These are phyloP conservation scores for Diversispora epigaea DNA, from an alignment of 192 early-diverging fungal genomes.

Conservation along the genomic window DNA sequence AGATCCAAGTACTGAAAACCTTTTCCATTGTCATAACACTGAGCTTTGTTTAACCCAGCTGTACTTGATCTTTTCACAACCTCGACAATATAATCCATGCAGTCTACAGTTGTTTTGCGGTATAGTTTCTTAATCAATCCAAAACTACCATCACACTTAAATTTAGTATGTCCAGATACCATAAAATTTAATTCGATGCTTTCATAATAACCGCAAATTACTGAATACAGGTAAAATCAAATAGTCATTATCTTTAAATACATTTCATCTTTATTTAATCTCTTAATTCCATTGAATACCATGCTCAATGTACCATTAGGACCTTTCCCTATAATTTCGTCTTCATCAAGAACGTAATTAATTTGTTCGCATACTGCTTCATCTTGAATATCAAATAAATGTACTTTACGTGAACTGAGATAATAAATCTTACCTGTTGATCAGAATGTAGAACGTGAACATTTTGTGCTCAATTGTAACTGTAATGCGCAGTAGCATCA, in stretches of 20 bases:
- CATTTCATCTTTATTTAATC: constrained; percentile 9
- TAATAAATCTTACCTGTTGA: constrained; percentile 23
- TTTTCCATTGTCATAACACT: neutral
- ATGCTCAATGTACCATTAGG: constrained; percentile 23
- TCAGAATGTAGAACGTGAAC: constrained; percentile 16
- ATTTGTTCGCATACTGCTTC: constrained; percentile 28
- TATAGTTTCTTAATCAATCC: no score
- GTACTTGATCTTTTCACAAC: neutral
- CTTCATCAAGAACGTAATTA: constrained; percentile 28
- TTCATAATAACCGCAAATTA: constrained; percentile 24
- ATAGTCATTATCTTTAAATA: constrained; percentile 7
- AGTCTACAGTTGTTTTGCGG: neutral
- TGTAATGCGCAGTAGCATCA: constrained; percentile 31
- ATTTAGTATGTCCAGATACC: neutral
- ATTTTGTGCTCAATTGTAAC: constrained; percentile 32
- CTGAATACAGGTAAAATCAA: neutral
- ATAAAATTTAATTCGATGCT: constrained; percentile 19
- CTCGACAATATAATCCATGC: neutral
- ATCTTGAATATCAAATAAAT: constrained; percentile 32
- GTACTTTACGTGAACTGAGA: constrained; percentile 21
- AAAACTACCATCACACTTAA: no score
- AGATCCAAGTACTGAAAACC: no score
- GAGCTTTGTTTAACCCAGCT: neutral
- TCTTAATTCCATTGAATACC: constrained; percentile 27
- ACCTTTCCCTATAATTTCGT: constrained; percentile 12